Evolutionary conservation across 129 eudicot species (phyloP).

Genomic region (Flaveria brownii): DNA sequence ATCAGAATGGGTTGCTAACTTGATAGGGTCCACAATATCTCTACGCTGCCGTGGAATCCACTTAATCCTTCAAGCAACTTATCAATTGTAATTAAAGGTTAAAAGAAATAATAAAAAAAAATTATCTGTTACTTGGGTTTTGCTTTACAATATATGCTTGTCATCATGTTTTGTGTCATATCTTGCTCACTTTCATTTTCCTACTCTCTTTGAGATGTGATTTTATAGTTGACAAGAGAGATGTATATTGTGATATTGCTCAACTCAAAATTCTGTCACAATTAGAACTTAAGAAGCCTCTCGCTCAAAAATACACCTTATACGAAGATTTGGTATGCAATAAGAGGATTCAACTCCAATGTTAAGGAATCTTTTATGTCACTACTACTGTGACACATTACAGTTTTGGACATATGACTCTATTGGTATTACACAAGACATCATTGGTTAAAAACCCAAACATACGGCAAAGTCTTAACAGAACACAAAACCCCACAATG

Average conservation of each 20-base stretch:
- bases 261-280: background rate
- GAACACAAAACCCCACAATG: no score
- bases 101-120: background rate
- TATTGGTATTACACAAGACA: no score
- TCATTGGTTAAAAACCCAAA: no score
- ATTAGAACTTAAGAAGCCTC: background rate
- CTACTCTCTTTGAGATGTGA: constrained; percentile 9
- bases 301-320: no score
- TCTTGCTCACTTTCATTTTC: constrained; percentile 2
- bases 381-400: no score
- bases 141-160: background rate
- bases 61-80: background rate
- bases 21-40: constrained; percentile 27
- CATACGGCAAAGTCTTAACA: no score
- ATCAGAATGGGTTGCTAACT: constrained; percentile 13
- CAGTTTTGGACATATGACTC: no score
- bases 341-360: no score
- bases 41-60: constrained; percentile 30
- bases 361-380: no score
- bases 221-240: background rate
- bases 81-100: constrained; percentile 19
- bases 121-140: background rate
- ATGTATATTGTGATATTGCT: background rate
- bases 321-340: no score
- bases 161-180: constrained; percentile 11